Percentiles rank a stretch among this genome's conserved stretches.
These are phyloP conservation scores for Claviceps sp. DNA, from an alignment of 2,329 filamentous ascomycete genomes.

Conservation along the genomic window DNA sequence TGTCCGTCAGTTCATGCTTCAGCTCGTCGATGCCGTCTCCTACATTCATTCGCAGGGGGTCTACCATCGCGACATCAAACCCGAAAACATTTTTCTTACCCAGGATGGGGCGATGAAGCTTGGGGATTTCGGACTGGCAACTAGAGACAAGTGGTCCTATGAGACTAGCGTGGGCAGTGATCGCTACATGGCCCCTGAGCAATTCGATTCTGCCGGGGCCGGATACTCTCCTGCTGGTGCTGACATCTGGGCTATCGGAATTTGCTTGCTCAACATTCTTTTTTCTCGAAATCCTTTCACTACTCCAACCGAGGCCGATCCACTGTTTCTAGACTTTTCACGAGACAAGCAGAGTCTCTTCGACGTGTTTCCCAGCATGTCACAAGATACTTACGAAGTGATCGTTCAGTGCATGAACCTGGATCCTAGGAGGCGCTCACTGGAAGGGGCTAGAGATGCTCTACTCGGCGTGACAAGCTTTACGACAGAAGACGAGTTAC, in stretches of 20 bases:
- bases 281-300: slow-evolving; percentile 96
- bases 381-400: slow-evolving; percentile 92
- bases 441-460: slow-evolving; percentile 63
- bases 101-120: slow-evolving; percentile 85
- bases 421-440: slow-evolving; percentile 77
- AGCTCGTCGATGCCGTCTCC: slow-evolving; percentile 78
- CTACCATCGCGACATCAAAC: slow-evolving; percentile 97
- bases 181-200: slow-evolving; percentile 97
- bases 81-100: slow-evolving; percentile 94
- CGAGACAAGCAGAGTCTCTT: slow-evolving; percentile 92
- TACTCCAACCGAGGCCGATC: slow-evolving; percentile 77
- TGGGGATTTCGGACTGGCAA: slow-evolving; percentile 90
- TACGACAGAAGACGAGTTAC: slow-evolving; percentile 79
- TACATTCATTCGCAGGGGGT: slow-evolving; percentile 85
- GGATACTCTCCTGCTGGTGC: slow-evolving; percentile 90
- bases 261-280: slow-evolving; percentile 89
- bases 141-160: slow-evolving; percentile 76
- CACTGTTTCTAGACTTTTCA: slow-evolving; percentile 84
- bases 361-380: slow-evolving; percentile 97
- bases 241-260: slow-evolving; percentile 93
- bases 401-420: slow-evolving; percentile 81
- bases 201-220: slow-evolving; percentile 76
- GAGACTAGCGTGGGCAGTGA: slow-evolving; percentile 94
- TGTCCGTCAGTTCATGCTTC: slow-evolving; percentile 92
- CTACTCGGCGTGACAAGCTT: slow-evolving; percentile 75